phyloP scores from a whole-genome alignment of 805 yeast species.

The Candida loeiensis region DNA sequence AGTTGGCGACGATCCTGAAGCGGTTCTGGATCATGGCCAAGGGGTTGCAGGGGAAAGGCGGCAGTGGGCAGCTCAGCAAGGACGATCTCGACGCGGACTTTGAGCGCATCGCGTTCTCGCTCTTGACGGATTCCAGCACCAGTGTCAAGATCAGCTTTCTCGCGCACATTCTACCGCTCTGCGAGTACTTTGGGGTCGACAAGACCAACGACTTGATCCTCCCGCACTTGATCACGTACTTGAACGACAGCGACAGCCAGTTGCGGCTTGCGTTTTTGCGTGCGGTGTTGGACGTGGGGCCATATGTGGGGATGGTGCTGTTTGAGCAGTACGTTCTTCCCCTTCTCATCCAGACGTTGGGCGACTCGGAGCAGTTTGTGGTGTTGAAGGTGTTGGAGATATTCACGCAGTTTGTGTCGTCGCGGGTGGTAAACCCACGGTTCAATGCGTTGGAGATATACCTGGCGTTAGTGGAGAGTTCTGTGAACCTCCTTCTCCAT shows the following conservation, averaged over 20 bases:
- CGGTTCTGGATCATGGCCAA: constrained; percentile 61
- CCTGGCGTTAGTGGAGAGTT: constrained; percentile 29
- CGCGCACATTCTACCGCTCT: constrained; percentile 67
- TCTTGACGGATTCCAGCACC: constrained; percentile 67
- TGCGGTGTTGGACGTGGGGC: constrained; percentile 68
- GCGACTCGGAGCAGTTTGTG: constrained; percentile 81
- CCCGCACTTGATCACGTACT: constrained; percentile 86
- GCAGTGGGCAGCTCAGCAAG: constrained; percentile 17
- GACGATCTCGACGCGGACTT: constrained; percentile 50
- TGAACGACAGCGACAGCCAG: constrained; percentile 72
- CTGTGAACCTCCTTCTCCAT: constrained; percentile 63
- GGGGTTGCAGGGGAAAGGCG: constrained; percentile 32
- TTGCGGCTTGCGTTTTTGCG: constrained; percentile 69
- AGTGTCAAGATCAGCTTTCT: constrained; percentile 69
- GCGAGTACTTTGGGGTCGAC: constrained; percentile 80
- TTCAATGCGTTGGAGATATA: constrained; percentile 39
- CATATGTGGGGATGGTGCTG: constrained; percentile 76
- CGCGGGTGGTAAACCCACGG: constrained; percentile 31
- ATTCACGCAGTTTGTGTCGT: constrained; percentile 30
- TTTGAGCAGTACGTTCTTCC: constrained; percentile 89
- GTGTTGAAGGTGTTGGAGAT: constrained; percentile 61
- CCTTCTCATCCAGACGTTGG: constrained; percentile 72
- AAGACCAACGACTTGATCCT: constrained; percentile 83
- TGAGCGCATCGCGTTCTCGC: constrained; percentile 58
- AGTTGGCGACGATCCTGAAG: constrained; percentile 61